phyloP scores from a whole-genome alignment of 78 protist genomes.

The Guillardia theta region DNA sequence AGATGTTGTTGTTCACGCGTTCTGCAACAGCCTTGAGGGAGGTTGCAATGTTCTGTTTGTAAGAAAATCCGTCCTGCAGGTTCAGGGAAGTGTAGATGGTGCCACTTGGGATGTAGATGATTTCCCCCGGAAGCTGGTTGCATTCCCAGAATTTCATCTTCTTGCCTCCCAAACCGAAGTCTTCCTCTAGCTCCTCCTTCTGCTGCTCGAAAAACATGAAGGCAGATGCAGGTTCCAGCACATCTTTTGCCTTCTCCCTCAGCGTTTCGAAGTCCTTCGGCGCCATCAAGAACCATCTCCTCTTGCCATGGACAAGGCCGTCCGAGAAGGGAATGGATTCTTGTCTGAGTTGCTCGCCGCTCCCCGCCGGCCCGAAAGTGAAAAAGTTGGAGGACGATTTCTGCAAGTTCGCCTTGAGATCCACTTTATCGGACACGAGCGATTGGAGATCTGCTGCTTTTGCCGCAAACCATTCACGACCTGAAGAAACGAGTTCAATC shows the following conservation, averaged over 20 bases:
- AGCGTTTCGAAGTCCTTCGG: not conserved
- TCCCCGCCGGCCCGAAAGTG: constrained; percentile 6
- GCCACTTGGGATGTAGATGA: not conserved
- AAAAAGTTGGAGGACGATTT: not conserved
- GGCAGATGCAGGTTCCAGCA: not conserved
- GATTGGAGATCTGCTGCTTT: not conserved
- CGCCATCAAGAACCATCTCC: constrained; percentile 25
- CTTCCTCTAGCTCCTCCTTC: not conserved
- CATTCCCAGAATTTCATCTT: not conserved
- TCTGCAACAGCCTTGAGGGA: not conserved
- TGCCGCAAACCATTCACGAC: not conserved
- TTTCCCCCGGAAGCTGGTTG: constrained; percentile 5
- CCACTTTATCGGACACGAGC: not conserved
- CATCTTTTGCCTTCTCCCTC: not conserved
- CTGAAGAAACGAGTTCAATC: not conserved
- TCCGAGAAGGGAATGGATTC: constrained; percentile 8
- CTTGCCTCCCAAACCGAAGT: not conserved
- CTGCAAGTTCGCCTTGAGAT: not conserved
- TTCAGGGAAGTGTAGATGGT: not conserved
- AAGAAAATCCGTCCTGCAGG: not conserved
- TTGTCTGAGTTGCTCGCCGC: not conserved
- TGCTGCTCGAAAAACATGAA: constrained; percentile 30
- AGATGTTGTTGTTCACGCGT: not conserved
- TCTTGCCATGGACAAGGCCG: constrained; percentile 8
- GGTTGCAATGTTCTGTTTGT: not conserved